phyloP scores from a whole-genome alignment of 179 eudicot genomes.

The Camellia oleifera region DNA sequence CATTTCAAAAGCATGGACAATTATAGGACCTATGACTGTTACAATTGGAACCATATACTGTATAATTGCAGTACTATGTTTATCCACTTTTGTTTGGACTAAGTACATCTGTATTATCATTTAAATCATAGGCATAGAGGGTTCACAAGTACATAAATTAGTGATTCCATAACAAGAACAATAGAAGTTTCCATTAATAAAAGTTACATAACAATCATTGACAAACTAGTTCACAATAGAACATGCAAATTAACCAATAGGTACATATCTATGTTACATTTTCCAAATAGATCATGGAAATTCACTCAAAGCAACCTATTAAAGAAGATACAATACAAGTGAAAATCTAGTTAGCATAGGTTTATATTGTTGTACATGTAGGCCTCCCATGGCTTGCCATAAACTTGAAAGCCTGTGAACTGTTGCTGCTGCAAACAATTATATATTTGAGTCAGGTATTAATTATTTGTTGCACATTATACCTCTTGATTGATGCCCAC shows the following conservation, averaged over 20 bases:
- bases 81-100: not conserved
- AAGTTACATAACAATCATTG: slow-evolving; percentile 10
- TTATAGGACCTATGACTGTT: no score
- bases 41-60: no score
- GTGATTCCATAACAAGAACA: not conserved
- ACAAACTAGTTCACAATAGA: not conserved
- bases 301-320: not conserved
- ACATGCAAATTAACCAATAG: not conserved
- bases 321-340: not conserved
- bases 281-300: not conserved
- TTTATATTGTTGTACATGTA: slow-evolving; percentile 9
- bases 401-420: slow-evolving; percentile 10
- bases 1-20: no score
- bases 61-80: not conserved
- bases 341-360: not conserved
- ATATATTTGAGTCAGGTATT: no score
- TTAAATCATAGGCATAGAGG: not conserved
- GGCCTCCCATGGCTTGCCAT: slow-evolving; percentile 24
- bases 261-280: slow-evolving; percentile 5
- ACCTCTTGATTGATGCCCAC: no score
- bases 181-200: not conserved
- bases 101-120: not conserved
- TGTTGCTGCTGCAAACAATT: slow-evolving; percentile 20
- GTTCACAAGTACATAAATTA: not conserved
- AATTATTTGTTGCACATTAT: not conserved